These are phyloP conservation scores for Rhododendron williamsianum DNA, from an alignment of 148 eudicot species.

Conservation along the genomic window DNA sequence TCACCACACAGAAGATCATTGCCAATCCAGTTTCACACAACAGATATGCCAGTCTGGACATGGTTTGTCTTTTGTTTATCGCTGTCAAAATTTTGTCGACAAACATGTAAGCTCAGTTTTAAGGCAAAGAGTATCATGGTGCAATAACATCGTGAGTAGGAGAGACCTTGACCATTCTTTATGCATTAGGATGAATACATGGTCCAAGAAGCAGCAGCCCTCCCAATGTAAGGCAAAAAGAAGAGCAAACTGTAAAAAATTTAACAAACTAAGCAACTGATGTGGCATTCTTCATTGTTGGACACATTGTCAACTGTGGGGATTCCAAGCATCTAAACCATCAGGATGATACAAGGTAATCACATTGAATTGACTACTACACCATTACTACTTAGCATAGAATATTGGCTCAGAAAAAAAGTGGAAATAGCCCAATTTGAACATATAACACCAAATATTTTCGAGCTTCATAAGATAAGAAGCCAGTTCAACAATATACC, in stretches of 20 bases:
- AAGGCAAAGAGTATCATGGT: neutral
- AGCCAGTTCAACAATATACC: neutral
- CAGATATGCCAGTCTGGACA: neutral
- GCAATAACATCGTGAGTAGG: neutral
- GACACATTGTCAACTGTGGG: neutral
- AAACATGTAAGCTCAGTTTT: neutral
- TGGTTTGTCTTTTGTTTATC: neutral
- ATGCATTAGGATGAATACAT: neutral
- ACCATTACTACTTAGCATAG: neutral
- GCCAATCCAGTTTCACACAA: neutral
- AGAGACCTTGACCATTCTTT: neutral
- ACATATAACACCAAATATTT: neutral
- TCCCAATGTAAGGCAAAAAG: neutral
- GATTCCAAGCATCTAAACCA: constrained; percentile 3
- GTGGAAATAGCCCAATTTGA: neutral
- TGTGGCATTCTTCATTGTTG: neutral
- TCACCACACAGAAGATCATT: neutral
- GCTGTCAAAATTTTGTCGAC: neutral
- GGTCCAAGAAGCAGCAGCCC: neutral
- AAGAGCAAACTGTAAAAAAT: neutral
- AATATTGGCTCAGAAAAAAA: neutral
- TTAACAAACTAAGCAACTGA: neutral
- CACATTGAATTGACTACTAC: neutral
- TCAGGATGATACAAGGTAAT: neutral
- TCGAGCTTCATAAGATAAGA: constrained; percentile 2